Conservation (phyloP, 257 asterid species). For the Solanum appendiculatum region DNA sequence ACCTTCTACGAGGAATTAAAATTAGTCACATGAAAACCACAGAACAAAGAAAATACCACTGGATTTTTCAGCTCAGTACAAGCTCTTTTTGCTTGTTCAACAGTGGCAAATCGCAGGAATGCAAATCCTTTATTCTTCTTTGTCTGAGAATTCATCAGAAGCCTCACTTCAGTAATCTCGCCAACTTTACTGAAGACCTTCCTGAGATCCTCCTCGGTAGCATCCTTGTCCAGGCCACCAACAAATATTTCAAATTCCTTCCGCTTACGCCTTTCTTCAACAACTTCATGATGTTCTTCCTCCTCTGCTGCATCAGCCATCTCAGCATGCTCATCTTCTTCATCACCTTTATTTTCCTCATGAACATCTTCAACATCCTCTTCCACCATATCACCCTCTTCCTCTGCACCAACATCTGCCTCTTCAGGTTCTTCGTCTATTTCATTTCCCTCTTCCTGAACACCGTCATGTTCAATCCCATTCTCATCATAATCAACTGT, state of each 20-base stretch:
- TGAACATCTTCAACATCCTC: constrained; percentile 55
- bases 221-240: constrained; percentile 98
- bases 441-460: constrained; percentile 47
- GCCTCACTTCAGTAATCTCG: constrained; percentile 89
- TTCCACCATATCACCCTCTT: constrained; percentile 52
- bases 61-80: constrained; percentile 77
- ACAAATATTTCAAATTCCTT: constrained; percentile 95
- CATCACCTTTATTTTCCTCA: constrained; percentile 69
- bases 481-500: constrained; percentile 78
- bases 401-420: constrained; percentile 50
- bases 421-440: constrained; percentile 53
- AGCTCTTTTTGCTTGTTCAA: constrained; percentile 91
- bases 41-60: constrained; percentile 54
- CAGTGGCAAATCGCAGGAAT: constrained; percentile 87
- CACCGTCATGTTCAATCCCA: constrained; percentile 61
- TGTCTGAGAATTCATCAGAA: constrained; percentile 95
- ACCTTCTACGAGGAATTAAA: constrained; percentile 12
- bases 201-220: constrained; percentile 85
- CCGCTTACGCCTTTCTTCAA: constrained; percentile 86
- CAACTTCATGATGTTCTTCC: constrained; percentile 74
- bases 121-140: constrained; percentile 98
- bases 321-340: constrained; percentile 45
- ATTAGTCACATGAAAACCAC: constrained; percentile 19
- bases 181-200: constrained; percentile 86
- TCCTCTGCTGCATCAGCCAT: constrained; percentile 74